Evolutionary conservation across 225 moss, liverwort and hornwort species (phyloP).

Genomic region (Pleurozium schreberi): DNA sequence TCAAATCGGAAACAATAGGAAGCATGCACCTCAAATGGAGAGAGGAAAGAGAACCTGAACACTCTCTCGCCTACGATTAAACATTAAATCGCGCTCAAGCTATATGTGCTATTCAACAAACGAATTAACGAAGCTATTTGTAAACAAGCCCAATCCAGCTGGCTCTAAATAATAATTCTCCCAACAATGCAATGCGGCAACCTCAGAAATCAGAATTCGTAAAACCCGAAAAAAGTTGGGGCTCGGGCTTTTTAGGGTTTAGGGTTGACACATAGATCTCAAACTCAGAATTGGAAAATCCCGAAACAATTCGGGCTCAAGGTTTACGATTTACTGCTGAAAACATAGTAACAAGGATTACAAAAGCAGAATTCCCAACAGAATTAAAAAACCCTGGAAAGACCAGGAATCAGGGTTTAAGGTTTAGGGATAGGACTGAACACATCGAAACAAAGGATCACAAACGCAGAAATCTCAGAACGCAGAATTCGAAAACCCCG

Average conservation of each 20-base stretch:
- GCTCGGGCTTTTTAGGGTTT: neutral
- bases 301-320: neutral
- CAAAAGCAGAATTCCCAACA: neutral
- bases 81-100: neutral
- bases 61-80: neutral
- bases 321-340: neutral
- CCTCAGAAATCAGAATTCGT: neutral
- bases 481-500: neutral
- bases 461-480: neutral
- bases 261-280: neutral
- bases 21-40: neutral
- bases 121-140: neutral
- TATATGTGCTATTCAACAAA: too few species aligned
- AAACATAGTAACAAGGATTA: neutral
- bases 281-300: neutral
- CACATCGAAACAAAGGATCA: neutral
- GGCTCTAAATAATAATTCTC: neutral
- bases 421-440: neutral
- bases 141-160: neutral
- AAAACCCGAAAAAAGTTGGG: neutral
- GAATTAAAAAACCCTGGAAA: neutral
- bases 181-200: neutral
- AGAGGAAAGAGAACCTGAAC: neutral
- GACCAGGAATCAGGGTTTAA: neutral
- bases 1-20: neutral